A percentile compares a stretch with the other conserved stretches of the same genome.
These are phyloP conservation scores for Cucumis melo DNA, from an alignment of 306 rosid species.

Conservation along the genomic window DNA sequence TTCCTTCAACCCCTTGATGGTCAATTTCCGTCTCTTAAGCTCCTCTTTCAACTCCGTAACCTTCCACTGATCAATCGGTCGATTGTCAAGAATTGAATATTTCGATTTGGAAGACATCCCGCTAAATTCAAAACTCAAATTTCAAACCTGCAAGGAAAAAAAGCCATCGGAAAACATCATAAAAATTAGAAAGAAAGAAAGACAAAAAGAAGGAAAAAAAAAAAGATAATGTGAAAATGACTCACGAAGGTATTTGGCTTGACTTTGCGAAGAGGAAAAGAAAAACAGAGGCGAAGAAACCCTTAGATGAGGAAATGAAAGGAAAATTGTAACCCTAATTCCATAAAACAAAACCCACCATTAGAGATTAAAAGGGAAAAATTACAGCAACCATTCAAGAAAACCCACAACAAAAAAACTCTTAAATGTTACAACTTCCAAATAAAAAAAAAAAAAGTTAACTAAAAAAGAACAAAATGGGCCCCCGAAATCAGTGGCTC, in stretches of 20 bases:
- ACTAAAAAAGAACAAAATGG: neutral
- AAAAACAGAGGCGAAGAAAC: conserved; percentile 1
- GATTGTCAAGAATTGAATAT: conserved; percentile 53
- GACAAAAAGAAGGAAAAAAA: neutral
- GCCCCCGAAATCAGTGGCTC: neutral
- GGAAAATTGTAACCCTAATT: conserved; percentile 60
- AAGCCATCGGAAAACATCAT: neutral
- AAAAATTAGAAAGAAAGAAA: neutral
- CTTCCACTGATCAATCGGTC: conserved; percentile 84
- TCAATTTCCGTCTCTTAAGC: conserved; percentile 62
- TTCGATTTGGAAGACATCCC: conserved; percentile 48
- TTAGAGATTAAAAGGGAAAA: conserved; percentile 18
- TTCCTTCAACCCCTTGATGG: conserved; percentile 73
- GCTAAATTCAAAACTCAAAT: conserved; percentile 23
- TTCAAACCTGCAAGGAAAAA: conserved; percentile 17
- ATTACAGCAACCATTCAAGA: neutral
- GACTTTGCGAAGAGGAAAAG: neutral
- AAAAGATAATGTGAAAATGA: conserved; percentile 3
- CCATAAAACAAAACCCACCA: conserved; percentile 33
- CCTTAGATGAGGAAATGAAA: conserved; percentile 1
- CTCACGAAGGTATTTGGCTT: conserved; percentile 33
- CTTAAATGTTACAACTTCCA: neutral
- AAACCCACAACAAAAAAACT: conserved; percentile 13
- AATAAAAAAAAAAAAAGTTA: neutral
- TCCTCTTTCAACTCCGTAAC: conserved; percentile 87